Evolutionary conservation across 192 early-diverging fungal genomes (phyloP).

Genomic region (Linnemannia exigua): DNA sequence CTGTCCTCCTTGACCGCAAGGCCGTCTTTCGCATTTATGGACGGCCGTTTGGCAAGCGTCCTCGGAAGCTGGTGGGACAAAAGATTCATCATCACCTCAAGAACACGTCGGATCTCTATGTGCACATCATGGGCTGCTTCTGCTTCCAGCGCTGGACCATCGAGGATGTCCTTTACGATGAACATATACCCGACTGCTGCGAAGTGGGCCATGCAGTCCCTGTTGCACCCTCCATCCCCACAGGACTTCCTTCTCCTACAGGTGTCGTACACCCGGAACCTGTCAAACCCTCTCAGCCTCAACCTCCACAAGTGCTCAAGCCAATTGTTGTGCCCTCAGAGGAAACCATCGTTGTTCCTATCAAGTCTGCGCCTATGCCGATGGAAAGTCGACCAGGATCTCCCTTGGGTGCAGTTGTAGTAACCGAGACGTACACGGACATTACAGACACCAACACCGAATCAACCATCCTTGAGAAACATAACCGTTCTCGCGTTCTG

Average conservation of each 20-base stretch:
- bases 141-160: conserved; percentile 29
- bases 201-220: neutral
- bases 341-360: neutral
- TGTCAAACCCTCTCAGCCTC: neutral
- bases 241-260: neutral
- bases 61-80: conserved; percentile 31
- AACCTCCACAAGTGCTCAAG: neutral
- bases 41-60: conserved; percentile 50
- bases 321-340: neutral
- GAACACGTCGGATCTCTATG: conserved; percentile 23
- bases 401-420: neutral
- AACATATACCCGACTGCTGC: neutral
- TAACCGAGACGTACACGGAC: neutral
- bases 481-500: neutral
- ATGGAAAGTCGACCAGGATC: neutral
- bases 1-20: conserved; percentile 34
- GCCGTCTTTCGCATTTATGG: conserved; percentile 50
- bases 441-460: neutral
- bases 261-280: neutral
- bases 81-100: conserved; percentile 39
- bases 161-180: conserved; percentile 34
- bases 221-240: conserved; percentile 1
- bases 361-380: conserved; percentile 10
- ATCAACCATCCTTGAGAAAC: neutral
- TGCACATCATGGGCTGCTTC: conserved; percentile 14